Base-by-base conservation (phyloP, 2,329 filamentous ascomycete genomes). In the Aureobasidium sp. region DNA sequence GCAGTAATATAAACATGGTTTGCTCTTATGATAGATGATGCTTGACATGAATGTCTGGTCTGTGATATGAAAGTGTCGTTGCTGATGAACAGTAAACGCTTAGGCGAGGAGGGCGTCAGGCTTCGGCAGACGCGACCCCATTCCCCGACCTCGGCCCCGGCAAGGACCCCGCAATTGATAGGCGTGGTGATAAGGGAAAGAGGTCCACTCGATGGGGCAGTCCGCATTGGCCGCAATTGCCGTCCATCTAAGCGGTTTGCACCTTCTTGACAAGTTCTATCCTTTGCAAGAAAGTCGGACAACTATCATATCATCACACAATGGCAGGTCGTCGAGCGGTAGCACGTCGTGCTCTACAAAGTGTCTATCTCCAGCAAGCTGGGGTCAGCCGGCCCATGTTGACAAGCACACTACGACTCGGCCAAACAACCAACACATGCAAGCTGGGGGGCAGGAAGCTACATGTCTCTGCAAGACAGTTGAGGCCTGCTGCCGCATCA, bases 401-500 rank as follows among this genome's bases (percentile, higher is more conserved):
- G 41, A 66, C 75, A 62, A 69, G 70, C 63, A 62, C 71, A 64
- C 61, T 71, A 66, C 75, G 70, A 72, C 77, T 77, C 73, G 73
- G 76, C 64, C 66, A 72, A 42, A 67, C 68, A 56, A 70, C 67
- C 62, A 70, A 70, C 42, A 64, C 67, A 44, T 75, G 68, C 69
- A 74, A 74, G 64, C 74, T 73, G 25, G 77, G 77, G 42, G 70
- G 74, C 27, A 70, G 78, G 63, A 74, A 77, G 65, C 72, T 86
- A 44, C 82, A 86, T 71, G 81, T 80, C 57, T 85, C 83, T 6
- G 77, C 79, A 9, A 74, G 76, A 62, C 82, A 84, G 62, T 73
- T 84, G 41, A 73, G 72, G 65, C 73, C 76, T 63, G 57, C 57
- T 31, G 75, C 79, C 60, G 79, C 81, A 15, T 78, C 79, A 44